Conservation (phyloP, 495 filamentous ascomycete species). For the Jackrogersella multiformis region DNA sequence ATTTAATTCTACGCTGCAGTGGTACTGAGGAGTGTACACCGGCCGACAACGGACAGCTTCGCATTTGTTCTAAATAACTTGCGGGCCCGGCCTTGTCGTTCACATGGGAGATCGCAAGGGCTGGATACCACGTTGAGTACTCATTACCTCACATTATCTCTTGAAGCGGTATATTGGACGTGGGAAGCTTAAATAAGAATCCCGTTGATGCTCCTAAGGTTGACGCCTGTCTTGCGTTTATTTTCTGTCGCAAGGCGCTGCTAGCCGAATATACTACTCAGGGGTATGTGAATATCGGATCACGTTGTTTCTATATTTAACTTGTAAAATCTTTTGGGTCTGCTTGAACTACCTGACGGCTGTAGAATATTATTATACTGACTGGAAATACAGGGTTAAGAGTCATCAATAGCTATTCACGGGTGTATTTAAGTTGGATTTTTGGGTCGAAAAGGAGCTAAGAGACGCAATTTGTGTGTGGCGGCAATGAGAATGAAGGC, state of each 20-base stretch:
- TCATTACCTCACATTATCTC: background rate
- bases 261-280: conserved; percentile 48
- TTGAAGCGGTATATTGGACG: background rate
- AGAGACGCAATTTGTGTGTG: background rate
- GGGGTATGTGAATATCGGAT: background rate
- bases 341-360: conserved; percentile 55
- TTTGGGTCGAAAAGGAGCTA: background rate
- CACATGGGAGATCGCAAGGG: background rate
- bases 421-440: background rate
- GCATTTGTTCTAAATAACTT: background rate
- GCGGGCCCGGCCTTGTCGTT: background rate
- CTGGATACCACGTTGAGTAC: conserved; percentile 12
- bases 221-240: conserved; percentile 48
- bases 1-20: background rate
- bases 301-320: background rate
- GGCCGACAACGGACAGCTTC: conserved; percentile 19
- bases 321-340: conserved; percentile 51
- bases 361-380: conserved; percentile 57
- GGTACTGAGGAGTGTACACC: conserved; percentile 8
- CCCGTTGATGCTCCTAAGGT: conserved; percentile 45
- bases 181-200: conserved; percentile 33
- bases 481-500: background rate
- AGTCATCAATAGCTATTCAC: background rate
- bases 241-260: conserved; percentile 46
- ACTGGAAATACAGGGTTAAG: conserved; percentile 39